phyloP scores from a whole-genome alignment of 495 filamentous ascomycete species.

The Hypoxylon crocopeplum region DNA sequence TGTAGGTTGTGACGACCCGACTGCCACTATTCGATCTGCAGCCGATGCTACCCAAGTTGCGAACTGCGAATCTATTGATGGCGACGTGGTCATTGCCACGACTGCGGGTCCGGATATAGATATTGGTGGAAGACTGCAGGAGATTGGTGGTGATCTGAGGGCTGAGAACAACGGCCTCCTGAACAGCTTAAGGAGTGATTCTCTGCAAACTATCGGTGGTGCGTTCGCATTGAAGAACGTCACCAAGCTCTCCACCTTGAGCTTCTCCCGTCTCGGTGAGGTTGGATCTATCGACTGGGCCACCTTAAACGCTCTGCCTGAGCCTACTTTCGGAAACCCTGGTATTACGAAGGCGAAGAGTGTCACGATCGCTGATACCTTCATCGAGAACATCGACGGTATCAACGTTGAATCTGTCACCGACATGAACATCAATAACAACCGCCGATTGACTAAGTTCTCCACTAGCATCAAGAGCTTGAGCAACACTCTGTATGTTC shows the following conservation, averaged over 20 bases:
- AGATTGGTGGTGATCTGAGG: slow-evolving; percentile 73
- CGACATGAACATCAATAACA: slow-evolving; percentile 81
- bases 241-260: slow-evolving; percentile 69
- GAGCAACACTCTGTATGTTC: slow-evolving; percentile 66
- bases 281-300: slow-evolving; percentile 73
- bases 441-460: slow-evolving; percentile 71
- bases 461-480: slow-evolving; percentile 75
- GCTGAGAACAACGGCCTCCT: slow-evolving; percentile 65
- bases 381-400: slow-evolving; percentile 73
- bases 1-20: slow-evolving; percentile 50
- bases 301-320: slow-evolving; percentile 73
- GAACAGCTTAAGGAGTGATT: slow-evolving; percentile 59
- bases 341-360: slow-evolving; percentile 68
- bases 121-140: slow-evolving; percentile 58
- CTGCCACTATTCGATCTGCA: slow-evolving; percentile 68
- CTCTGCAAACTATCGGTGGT: slow-evolving; percentile 59
- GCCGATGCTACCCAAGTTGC: slow-evolving; percentile 74
- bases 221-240: slow-evolving; percentile 69
- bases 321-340: slow-evolving; percentile 66
- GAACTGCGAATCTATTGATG: slow-evolving; percentile 71
- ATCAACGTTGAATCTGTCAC: slow-evolving; percentile 72
- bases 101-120: slow-evolving; percentile 58
- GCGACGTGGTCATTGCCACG: slow-evolving; percentile 70
- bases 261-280: slow-evolving; percentile 64
- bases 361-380: slow-evolving; percentile 83